phyloP scores from a whole-genome alignment of 2,329 filamentous ascomycete genomes.

The Fusarium metavorans region DNA sequence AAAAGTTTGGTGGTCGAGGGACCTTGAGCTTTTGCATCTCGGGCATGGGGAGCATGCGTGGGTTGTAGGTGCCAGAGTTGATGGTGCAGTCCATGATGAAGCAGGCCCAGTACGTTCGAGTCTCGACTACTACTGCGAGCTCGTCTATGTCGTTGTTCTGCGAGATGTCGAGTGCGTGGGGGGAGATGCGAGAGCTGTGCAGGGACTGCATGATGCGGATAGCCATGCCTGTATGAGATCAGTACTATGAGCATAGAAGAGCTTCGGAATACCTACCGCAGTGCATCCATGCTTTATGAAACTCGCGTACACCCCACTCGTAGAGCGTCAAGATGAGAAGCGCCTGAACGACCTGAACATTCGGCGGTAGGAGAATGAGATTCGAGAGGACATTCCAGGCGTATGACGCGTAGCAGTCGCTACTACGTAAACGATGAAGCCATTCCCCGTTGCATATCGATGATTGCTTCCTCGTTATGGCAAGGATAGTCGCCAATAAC shows the following conservation, averaged over 20 bases:
- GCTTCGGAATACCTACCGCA: slow-evolving; percentile 25
- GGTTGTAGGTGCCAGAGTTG: slow-evolving; percentile 55
- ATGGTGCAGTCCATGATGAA: slow-evolving; percentile 60
- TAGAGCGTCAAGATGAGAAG: slow-evolving; percentile 55
- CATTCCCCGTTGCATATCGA: slow-evolving; percentile 23
- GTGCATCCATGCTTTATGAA: slow-evolving; percentile 58
- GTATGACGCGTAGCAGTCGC: slow-evolving; percentile 28
- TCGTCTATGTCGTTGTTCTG: slow-evolving; percentile 22
- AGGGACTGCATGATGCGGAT: slow-evolving; percentile 43
- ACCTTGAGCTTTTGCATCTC: slow-evolving; percentile 52
- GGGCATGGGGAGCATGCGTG: slow-evolving; percentile 51
- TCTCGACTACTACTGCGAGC: slow-evolving; percentile 47
- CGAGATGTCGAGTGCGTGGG: slow-evolving; percentile 27
- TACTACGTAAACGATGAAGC: slow-evolving; percentile 7
- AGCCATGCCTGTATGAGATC: slow-evolving; percentile 19
- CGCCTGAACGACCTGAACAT: slow-evolving; percentile 51
- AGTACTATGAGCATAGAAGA: fast-evolving
- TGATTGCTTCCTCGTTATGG: slow-evolving; percentile 31
- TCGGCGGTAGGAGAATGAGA: slow-evolving; percentile 33
- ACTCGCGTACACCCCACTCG: slow-evolving; percentile 57
- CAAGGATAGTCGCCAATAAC: slow-evolving; percentile 31
- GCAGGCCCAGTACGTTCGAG: slow-evolving; percentile 59
- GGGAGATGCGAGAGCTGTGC: slow-evolving; percentile 36
- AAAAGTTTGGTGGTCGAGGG: slow-evolving; percentile 46
- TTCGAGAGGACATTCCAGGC: slow-evolving; percentile 24